phyloP scores from a whole-genome alignment of 225 moss, liverwort and hornwort species.

The Marchantia paleacea region DNA sequence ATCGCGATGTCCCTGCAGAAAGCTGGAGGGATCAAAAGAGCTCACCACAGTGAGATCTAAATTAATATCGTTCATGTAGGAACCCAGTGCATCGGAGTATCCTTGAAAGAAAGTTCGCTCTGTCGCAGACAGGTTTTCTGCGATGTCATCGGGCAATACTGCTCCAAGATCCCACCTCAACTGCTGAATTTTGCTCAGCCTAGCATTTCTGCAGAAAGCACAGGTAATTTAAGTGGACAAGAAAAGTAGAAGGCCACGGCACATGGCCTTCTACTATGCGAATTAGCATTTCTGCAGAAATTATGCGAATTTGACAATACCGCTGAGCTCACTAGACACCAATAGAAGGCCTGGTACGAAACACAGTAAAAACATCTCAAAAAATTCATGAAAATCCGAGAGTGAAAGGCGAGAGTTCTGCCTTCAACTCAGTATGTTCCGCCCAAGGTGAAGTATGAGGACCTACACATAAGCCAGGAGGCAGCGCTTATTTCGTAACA shows the following conservation, averaged over 20 bases:
- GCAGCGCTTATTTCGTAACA: slow-evolving; percentile 94
- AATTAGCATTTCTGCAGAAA: too few species aligned
- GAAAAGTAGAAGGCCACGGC: background rate
- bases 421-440: background rate
- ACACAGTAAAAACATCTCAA: background rate
- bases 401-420: too few species aligned
- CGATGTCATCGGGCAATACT: slow-evolving; percentile 81
- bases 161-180: slow-evolving; percentile 95
- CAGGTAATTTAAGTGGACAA: background rate
- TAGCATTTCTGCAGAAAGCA: slow-evolving; percentile 64
- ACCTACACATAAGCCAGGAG: slow-evolving; percentile 91
- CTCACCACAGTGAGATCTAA: slow-evolving; percentile 70
- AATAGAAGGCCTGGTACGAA: background rate
- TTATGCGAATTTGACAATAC: background rate
- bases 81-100: slow-evolving; percentile 34
- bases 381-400: background rate
- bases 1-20: background rate
- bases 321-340: background rate
- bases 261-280: too few species aligned
- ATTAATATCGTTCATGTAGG: slow-evolving; percentile 22
- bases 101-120: slow-evolving; percentile 89
- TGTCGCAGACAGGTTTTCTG: slow-evolving; percentile 67
- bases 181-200: slow-evolving; percentile 71
- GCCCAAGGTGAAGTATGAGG: background rate
- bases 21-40: background rate